Evolutionary conservation across 2,329 filamentous ascomycete genomes (phyloP).

Genomic region (Onygenales sp.): DNA sequence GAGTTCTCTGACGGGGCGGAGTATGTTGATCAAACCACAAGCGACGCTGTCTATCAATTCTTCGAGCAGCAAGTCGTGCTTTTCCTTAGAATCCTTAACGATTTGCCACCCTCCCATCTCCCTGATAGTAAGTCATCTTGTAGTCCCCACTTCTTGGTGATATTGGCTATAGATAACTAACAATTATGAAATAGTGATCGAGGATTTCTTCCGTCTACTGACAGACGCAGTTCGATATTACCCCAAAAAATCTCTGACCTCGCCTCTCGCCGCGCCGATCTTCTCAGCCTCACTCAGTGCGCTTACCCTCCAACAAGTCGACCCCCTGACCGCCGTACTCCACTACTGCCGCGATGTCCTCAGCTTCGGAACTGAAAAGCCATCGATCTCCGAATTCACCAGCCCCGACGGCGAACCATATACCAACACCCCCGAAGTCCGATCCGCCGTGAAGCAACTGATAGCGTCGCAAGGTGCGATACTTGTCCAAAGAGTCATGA

Average conservation of each 20-base stretch:
- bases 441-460: slow-evolving; percentile 62
- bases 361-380: slow-evolving; percentile 72
- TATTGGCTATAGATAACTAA: slow-evolving; percentile 2
- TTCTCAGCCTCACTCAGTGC: slow-evolving; percentile 81
- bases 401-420: slow-evolving; percentile 50
- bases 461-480: slow-evolving; percentile 61
- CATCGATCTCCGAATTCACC: slow-evolving; percentile 47
- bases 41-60: slow-evolving; percentile 82
- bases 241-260: slow-evolving; percentile 71
- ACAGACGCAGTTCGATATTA: slow-evolving; percentile 92
- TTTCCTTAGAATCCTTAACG: slow-evolving; percentile 81
- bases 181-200: slow-evolving; percentile 53
- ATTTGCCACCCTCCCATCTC: slow-evolving; percentile 66
- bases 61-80: slow-evolving; percentile 88
- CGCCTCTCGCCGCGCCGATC: slow-evolving; percentile 68
- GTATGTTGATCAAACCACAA: slow-evolving; percentile 70
- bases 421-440: slow-evolving; percentile 60
- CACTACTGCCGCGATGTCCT: slow-evolving; percentile 90
- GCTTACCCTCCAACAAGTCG: slow-evolving; percentile 78
- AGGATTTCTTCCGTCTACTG: slow-evolving; percentile 91
- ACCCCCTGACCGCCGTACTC: slow-evolving; percentile 80
- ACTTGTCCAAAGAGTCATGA: slow-evolving; percentile 80
- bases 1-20: slow-evolving; percentile 91
- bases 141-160: slow-evolving; percentile 5
- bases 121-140: slow-evolving; percentile 50